Evolutionary conservation across 73 alveolate genomes (phyloP), one percentile per base, ranked within the genome.

Genomic region (Halteria grandinella): DNA sequence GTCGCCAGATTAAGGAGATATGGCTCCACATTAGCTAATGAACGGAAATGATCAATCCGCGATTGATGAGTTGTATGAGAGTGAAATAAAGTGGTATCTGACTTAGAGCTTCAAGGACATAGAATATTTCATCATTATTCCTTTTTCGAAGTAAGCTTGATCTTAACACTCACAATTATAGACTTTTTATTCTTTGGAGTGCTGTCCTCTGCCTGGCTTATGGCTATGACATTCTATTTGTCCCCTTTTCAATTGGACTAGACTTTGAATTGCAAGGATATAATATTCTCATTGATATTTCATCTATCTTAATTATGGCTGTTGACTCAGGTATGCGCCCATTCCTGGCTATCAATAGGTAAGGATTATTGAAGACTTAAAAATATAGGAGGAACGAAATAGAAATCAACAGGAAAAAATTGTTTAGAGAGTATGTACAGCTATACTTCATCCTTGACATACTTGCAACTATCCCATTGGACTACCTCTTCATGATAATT

Each of bases 391-490:
- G 24, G n/a, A 0, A 11, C 17, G 75, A 83, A 23, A 88, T 64
- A 0, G 75, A 70, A 0, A 64, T 55, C 1, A 31, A 59, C 34
- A 58, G 28, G 25, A n/a, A 17, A 0, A 23, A 51, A 21, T 50
- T 81, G 10, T 11, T 50, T 21, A 11, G 0, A 0, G 37, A 58
- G 23, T 81, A 87, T 43, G 45, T 81, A 0, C 50, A 70, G 24
- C 74, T 29, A 0, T 27, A 34, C 32, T 25, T 87, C 12, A 21
- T 73, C 27, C 12, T 36, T 3, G 95, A 87, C 43, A 0, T 83
- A 18, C 31, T 87, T 0, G 25, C 92, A 17, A 41, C 74, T 15
- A 21, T 87, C n/a, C 95, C 95, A 1, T 10, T 81, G 1, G 95
- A 87, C 69, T 87, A 58, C 52, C 3, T 72, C 47, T 28, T 81